Conservation (phyloP, 768 basidiomycete species). For the Melanogaster broomeanus region DNA sequence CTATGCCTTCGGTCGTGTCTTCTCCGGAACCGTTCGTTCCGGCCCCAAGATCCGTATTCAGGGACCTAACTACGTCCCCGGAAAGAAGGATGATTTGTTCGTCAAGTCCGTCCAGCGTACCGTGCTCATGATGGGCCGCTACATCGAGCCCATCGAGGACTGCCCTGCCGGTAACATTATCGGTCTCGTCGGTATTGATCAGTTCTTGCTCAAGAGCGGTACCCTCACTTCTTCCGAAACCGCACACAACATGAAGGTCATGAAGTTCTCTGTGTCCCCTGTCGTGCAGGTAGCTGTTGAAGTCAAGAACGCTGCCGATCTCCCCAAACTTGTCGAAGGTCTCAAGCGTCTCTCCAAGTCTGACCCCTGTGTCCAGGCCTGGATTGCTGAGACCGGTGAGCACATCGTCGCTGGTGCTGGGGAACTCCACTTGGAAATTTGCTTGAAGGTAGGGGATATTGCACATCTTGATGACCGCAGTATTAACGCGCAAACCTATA, state of each 20-base stretch:
- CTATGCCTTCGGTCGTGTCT: constrained; percentile 99
- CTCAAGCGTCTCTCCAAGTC: constrained; percentile 99
- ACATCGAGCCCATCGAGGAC: constrained; percentile 98
- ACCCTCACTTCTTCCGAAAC: constrained; percentile 98
- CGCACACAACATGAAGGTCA: constrained; percentile 99
- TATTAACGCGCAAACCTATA: background rate
- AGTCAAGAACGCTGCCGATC: constrained; percentile 98
- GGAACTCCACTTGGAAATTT: constrained; percentile 99
- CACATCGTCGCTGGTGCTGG: constrained; percentile 99
- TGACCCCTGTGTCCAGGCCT: constrained; percentile 98
- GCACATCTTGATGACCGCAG: background rate
- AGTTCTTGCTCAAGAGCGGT: constrained; percentile 99
- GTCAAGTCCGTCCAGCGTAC: constrained; percentile 98
- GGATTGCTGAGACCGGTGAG: constrained; percentile 89
- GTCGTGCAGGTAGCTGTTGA: constrained; percentile 99
- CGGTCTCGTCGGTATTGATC: constrained; percentile 99
- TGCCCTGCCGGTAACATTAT: constrained; percentile 98
- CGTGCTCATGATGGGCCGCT: constrained; percentile 99
- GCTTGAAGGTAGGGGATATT: constrained; percentile 74
- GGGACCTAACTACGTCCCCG: constrained; percentile 97
- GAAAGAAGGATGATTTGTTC: constrained; percentile 98
- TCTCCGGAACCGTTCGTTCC: constrained; percentile 95
- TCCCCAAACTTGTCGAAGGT: constrained; percentile 99
- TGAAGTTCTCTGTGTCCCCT: constrained; percentile 99
- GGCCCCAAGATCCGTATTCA: constrained; percentile 99